Percentiles rank a stretch among this genome's conserved stretches.
These are phyloP conservation scores for Globisporangium camurandrum DNA, from an alignment of 352 stramenopile genomes.

Conservation along the genomic window DNA sequence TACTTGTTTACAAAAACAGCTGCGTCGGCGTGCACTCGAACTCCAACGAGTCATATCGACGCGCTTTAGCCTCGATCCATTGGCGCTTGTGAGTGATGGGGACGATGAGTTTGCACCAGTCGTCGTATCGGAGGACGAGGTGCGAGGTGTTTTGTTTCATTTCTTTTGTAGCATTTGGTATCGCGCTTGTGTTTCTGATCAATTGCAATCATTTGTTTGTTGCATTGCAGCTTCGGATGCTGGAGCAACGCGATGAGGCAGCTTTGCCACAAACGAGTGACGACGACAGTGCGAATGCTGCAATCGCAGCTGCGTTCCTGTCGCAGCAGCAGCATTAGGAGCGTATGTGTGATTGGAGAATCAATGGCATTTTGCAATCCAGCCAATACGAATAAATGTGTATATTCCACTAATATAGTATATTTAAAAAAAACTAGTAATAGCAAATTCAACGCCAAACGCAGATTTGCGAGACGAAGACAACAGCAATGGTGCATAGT, in stretches of 20 bases:
- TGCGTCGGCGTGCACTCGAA: constrained; percentile 19
- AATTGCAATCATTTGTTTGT: not conserved
- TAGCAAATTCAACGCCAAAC: too few relatives aligned
- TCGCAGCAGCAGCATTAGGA: too few relatives aligned
- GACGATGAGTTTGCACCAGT: constrained; percentile 50
- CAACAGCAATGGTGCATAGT: too few relatives aligned
- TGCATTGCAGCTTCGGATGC: constrained; percentile 1
- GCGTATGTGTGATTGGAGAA: not conserved
- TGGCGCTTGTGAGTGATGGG: constrained; percentile 9
- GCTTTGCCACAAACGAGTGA: not conserved
- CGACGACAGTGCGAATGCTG: constrained; percentile 5
- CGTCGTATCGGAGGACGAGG: constrained; percentile 30
- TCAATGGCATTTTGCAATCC: too few relatives aligned
- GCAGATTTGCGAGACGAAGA: too few relatives aligned
- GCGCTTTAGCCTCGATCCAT: constrained; percentile 29
- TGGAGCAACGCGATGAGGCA: too few relatives aligned
- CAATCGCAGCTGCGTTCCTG: constrained; percentile 10
- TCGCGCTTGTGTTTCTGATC: not conserved
- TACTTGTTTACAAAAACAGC: constrained; percentile 10
- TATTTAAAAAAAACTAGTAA: too few relatives aligned
- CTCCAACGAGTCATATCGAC: constrained; percentile 20
- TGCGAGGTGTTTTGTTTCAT: too few relatives aligned
- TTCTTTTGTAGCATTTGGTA: not conserved
- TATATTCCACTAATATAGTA: too few relatives aligned
- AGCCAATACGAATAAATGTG: too few relatives aligned